Percentiles rank a stretch among this genome's conserved stretches.
These are phyloP conservation scores for Phytophthora parvispora DNA, from an alignment of 352 stramenopile genomes.

Conservation along the genomic window DNA sequence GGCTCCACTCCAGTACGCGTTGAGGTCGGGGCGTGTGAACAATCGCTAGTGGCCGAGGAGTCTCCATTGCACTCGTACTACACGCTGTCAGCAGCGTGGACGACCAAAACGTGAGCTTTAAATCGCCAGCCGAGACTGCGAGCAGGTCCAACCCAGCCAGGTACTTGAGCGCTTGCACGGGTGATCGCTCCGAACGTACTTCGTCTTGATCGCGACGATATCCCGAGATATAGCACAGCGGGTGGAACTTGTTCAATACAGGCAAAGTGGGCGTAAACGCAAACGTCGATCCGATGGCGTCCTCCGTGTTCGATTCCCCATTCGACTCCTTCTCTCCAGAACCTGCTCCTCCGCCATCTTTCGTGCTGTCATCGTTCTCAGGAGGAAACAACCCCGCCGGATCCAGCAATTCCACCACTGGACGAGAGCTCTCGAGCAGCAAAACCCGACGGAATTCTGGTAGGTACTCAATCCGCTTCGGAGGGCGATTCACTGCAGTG, in stretches of 20 bases:
- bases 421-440: slow-evolving; percentile 70
- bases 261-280: slow-evolving; percentile 54
- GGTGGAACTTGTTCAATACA: slow-evolving; percentile 80
- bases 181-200: slow-evolving; percentile 77
- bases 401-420: slow-evolving; percentile 77
- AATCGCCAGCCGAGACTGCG: slow-evolving; percentile 73
- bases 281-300: slow-evolving; percentile 1
- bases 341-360: neutral
- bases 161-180: slow-evolving; percentile 81
- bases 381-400: slow-evolving; percentile 49
- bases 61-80: slow-evolving; percentile 73
- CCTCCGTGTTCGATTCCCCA: slow-evolving; percentile 7
- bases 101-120: slow-evolving; percentile 87
- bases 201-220: slow-evolving; percentile 86
- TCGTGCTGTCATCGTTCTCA: slow-evolving; percentile 37
- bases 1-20: slow-evolving; percentile 79
- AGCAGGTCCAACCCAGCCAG: slow-evolving; percentile 67
- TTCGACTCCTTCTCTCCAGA: slow-evolving; percentile 15
- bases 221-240: slow-evolving; percentile 70
- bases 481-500: slow-evolving; percentile 56
- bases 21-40: slow-evolving; percentile 75
- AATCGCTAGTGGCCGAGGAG: slow-evolving; percentile 65
- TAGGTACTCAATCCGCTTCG: slow-evolving; percentile 67
- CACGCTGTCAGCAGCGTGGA: slow-evolving; percentile 67
- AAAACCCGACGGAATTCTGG: slow-evolving; percentile 69